A percentile compares a stretch with the other conserved stretches of the same genome.
Evolutionary conservation across 805 yeast species (phyloP).

Genomic region (Novakomyces olei): DNA sequence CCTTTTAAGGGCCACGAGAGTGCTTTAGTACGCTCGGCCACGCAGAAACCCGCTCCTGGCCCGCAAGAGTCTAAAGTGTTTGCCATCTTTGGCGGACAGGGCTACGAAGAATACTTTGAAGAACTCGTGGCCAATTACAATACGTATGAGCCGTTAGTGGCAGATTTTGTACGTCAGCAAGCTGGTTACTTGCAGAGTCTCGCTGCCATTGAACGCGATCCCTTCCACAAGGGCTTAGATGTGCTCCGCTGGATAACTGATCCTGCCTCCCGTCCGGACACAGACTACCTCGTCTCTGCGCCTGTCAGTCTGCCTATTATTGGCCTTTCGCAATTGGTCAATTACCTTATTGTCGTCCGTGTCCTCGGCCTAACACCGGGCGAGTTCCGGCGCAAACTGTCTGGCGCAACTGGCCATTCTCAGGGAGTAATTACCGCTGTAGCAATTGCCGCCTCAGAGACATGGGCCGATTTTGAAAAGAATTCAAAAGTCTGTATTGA

Average conservation of each 20-base stretch:
- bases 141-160: slow-evolving; percentile 51
- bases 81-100: slow-evolving; percentile 98
- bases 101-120: slow-evolving; percentile 94
- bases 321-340: slow-evolving; percentile 85
- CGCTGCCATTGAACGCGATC: slow-evolving; percentile 49
- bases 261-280: slow-evolving; percentile 73
- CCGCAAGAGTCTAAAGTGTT: too few relatives aligned
- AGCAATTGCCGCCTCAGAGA: slow-evolving; percentile 57
- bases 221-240: slow-evolving; percentile 84
- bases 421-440: slow-evolving; percentile 65
- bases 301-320: slow-evolving; percentile 95
- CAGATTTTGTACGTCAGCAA: slow-evolving; percentile 47
- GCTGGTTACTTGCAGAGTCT: slow-evolving; percentile 53
- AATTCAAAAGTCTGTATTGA: slow-evolving; percentile 61
- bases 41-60: slow-evolving; percentile 38
- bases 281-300: slow-evolving; percentile 66
- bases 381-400: slow-evolving; percentile 42
- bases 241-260: slow-evolving; percentile 67
- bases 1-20: slow-evolving; percentile 30
- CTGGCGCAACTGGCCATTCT: slow-evolving; percentile 22
- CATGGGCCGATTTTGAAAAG: slow-evolving; percentile 65
- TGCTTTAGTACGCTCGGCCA: slow-evolving; percentile 36
- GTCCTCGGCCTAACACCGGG: slow-evolving; percentile 78
- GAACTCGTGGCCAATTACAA: slow-evolving; percentile 73
- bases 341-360: slow-evolving; percentile 71